These are phyloP conservation scores for Termitomyces titanicus DNA, from an alignment of 768 basidiomycete genomes.

Conservation along the genomic window DNA sequence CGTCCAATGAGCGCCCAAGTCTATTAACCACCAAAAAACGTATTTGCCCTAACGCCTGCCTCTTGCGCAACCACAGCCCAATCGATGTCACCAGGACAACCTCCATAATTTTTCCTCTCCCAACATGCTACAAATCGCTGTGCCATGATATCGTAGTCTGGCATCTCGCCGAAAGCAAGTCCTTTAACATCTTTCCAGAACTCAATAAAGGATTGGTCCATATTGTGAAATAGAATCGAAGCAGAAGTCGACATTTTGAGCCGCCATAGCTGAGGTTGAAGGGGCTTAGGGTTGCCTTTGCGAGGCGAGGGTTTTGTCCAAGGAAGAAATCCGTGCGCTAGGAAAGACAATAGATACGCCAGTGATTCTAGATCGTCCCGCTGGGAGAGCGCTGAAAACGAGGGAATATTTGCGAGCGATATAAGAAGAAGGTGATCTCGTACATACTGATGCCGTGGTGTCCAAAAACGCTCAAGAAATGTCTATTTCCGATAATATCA, in stretches of 20 bases:
- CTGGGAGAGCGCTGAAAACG: constrained; percentile 26
- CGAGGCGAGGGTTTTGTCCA: constrained; percentile 17
- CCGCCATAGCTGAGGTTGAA: constrained; percentile 22
- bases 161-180: constrained; percentile 27
- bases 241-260: constrained; percentile 26
- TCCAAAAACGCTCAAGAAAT: constrained; percentile 26
- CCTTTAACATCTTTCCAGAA: constrained; percentile 28
- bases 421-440: not conserved
- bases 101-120: constrained; percentile 5
- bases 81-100: constrained; percentile 14
- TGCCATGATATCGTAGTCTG: constrained; percentile 23
- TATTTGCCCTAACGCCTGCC: not conserved
- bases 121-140: constrained; percentile 20
- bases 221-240: constrained; percentile 21
- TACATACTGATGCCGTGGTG: constrained; percentile 29
- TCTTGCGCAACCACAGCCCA: not conserved
- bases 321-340: constrained; percentile 27
- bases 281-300: not conserved
- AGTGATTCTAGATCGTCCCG: constrained; percentile 34
- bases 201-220: constrained; percentile 23
- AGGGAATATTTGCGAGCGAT: not conserved
- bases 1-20: not conserved
- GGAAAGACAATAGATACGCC: constrained; percentile 30
- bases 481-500: constrained; percentile 25
- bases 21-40: not conserved